Evolutionary conservation across 805 yeast species (phyloP).

Genomic region (Candida dajiaensis): DNA sequence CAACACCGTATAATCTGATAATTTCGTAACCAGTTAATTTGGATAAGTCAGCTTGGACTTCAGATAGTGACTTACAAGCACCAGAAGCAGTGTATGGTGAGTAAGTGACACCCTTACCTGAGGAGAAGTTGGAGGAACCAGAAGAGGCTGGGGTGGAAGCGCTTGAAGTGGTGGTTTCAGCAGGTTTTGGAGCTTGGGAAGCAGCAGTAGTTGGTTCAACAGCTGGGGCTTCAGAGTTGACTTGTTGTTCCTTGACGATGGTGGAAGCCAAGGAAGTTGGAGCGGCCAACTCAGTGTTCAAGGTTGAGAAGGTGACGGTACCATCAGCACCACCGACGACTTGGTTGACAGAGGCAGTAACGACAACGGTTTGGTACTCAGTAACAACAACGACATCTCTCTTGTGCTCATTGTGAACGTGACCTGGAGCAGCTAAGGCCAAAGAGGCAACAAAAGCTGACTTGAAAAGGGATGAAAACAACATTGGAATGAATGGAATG

Average conservation of each 20-base stretch:
- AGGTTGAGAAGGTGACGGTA: conserved; percentile 22
- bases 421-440: conserved; percentile 47
- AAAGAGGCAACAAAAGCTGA: conserved; percentile 35
- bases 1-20: conserved; percentile 82
- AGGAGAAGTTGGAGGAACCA: conserved; percentile 27
- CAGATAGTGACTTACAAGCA: conserved; percentile 55
- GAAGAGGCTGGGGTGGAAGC: conserved; percentile 28
- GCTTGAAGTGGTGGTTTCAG: conserved; percentile 28
- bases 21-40: conserved; percentile 45
- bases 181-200: conserved; percentile 21
- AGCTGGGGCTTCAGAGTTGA: conserved; percentile 23
- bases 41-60: conserved; percentile 56
- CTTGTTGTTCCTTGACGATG: conserved; percentile 23
- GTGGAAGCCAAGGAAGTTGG: conserved; percentile 22
- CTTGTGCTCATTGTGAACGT: conserved; percentile 54
- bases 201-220: conserved; percentile 24
- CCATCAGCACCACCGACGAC: conserved; percentile 27
- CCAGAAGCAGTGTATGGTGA: conserved; percentile 71
- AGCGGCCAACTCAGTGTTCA: conserved; percentile 24
- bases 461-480: conserved; percentile 40
- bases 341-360: conserved; percentile 37
- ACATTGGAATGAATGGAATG: conserved; percentile 29
- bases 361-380: conserved; percentile 43
- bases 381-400: conserved; percentile 48
- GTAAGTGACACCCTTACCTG: conserved; percentile 69